Evolutionary conservation across 768 basidiomycete genomes (phyloP).

Genomic region (Arthromyces matolae): DNA sequence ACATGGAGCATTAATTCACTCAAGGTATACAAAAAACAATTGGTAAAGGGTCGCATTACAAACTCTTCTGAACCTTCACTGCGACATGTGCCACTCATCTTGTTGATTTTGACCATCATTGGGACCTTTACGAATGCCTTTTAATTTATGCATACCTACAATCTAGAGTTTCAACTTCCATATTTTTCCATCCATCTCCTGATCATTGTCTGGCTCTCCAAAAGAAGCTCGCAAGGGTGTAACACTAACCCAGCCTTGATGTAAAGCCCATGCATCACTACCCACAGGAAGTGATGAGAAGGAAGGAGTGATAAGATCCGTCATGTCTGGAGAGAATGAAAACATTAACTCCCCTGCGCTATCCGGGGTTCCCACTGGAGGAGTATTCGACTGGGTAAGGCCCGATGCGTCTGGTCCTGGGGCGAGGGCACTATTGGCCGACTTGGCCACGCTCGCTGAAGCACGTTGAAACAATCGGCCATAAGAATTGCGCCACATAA

Average conservation of each 20-base stretch:
- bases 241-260: constrained; percentile 66
- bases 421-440: constrained; percentile 17
- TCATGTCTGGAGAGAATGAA: constrained; percentile 70
- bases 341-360: constrained; percentile 51
- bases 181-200: constrained; percentile 36
- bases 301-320: constrained; percentile 59
- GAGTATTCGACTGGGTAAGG: constrained; percentile 4
- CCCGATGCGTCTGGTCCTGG: constrained; percentile 42
- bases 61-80: constrained; percentile 6
- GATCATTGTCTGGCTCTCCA: constrained; percentile 49
- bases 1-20: constrained; percentile 78
- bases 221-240: constrained; percentile 77
- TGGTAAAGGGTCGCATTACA: constrained; percentile 35
- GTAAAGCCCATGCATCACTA: constrained; percentile 79
- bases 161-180: constrained; percentile 59
- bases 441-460: constrained; percentile 13
- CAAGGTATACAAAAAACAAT: constrained; percentile 67
- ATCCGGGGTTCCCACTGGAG: neutral
- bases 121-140: neutral
- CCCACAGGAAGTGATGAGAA: constrained; percentile 62
- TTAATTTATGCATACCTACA: neutral
- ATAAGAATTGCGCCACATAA: constrained; percentile 83
- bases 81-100: neutral
- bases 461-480: constrained; percentile 70
- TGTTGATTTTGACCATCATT: neutral